Base-by-base conservation (phyloP, 1,139 yeast genomes). In the Candida sojae region DNA sequence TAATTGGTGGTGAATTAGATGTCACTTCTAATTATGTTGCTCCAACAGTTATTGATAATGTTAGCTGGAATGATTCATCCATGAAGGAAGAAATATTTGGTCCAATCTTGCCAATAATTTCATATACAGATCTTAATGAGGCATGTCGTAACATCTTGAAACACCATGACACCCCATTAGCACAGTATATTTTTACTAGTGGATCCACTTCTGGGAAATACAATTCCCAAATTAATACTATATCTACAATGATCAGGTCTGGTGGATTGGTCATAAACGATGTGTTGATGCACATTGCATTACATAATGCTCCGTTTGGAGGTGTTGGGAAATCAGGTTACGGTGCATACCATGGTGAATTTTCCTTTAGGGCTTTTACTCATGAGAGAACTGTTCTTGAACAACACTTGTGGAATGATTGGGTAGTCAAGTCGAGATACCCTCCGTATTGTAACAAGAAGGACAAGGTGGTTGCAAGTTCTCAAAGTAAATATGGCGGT, bases 21-120 rank as follows among this genome's bases (percentile, higher is more conserved):
- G 71, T 75, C 17, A 62, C 58, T 1, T 51, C 81, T 5, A 73
- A 79, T 45, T 86, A 71, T 62, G 72, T 88, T 45, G 76, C 84
- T n/a, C 97, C 97, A 10, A 88, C 96, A 0, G 67, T 92, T 30
- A 73, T 89, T 21, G 75, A 76, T 47, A 73, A 81, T 57, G 87
- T 84, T 28, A 57, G 63, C 5, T 82, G 88, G 78, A 70, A 75
- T 39, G 97, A 92, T 65, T 56, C 86, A 0, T 63, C 85, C 33
- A 89, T 92, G 96, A 60, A 75, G 52, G 82, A 77, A 41, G 98
- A 92, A 64, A 68, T 88, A 29, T 92, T 92, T 66, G 96, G 95
- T 0, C 97, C 98, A 4, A 70, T 92, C 5, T 71, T 92, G 55
- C 97, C 97, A 12, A 71, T 92, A 34, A 52, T 92, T 40, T 68